Evolutionary conservation across 2,329 filamentous ascomycete genomes (phyloP), one percentile per base, ranked within the genome.

Genomic region (Pseudogymnoascus pannorum): DNA sequence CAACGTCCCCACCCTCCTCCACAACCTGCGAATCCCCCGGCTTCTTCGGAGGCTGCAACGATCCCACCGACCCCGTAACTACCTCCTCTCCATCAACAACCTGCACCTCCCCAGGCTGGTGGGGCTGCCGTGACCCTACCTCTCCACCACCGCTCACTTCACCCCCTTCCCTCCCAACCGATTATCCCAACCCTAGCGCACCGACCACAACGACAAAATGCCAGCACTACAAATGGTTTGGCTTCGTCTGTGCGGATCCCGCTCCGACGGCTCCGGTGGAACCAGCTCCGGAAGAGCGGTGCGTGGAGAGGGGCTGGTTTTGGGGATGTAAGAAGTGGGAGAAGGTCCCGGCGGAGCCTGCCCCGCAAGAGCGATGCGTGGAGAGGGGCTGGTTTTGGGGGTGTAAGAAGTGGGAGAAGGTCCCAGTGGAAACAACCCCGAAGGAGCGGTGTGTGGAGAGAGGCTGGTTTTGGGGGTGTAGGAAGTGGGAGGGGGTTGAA

Each of bases 1-100:
- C 68, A 2, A 70, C 72, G 4, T 68, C 70, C 11, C 68, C 71
- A 11, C 64, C 67, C 48, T 65, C 66, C 18, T 66, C 68, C n/a
- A 73, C 75, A 0, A 74, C 70, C 2, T 79, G 77, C 64, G 67
- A 69, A 40, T 73, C 74, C 36, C 73, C 74, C 14, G 77, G 77
- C 5, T 79, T 75, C 75, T 78, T 77, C 61, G 77, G 77, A 36
- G 72, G 71, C 22, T 78, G 77, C 59, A 75, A 81, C 8, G 80
- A 84, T 64, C 75, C 44, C 24, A 71, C 73, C 11, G 68, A 68
- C 2, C 68, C 71, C 24, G 69, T 68, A 1, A 70, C 72, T 4
- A 68, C 70, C 11, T 68, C 72, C 12, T 64, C 65, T 18, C 64
- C 66, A 66, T 0, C 64, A 48, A 74, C 75, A 0, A 75, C 74